phyloP scores from a whole-genome alignment of 106 monocot genomes.

The Gastrodia elata region DNA sequence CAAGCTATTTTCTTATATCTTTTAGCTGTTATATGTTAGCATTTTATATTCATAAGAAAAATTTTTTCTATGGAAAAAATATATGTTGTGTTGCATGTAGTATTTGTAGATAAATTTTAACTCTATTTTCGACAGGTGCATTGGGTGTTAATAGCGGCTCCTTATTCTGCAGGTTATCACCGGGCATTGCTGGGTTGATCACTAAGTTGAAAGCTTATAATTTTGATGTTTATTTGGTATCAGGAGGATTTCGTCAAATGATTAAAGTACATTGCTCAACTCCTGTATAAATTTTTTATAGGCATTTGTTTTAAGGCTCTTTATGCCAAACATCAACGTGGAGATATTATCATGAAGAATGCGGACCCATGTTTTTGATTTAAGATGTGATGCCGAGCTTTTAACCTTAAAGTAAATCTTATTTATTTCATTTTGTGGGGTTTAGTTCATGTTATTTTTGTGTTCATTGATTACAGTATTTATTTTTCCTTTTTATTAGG shows the following conservation, averaged over 20 bases:
- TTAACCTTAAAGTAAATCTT: too few species aligned
- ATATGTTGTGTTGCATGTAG: neutral
- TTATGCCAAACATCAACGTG: neutral
- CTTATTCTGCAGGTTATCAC: constrained; percentile 65
- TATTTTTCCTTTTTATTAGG: too few species aligned
- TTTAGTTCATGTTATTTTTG: too few species aligned
- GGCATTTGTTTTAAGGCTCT: neutral
- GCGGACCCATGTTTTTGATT: neutral
- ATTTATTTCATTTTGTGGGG: too few species aligned
- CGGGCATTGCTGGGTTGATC: constrained; percentile 76
- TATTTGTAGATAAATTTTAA: neutral
- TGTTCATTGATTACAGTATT: too few species aligned
- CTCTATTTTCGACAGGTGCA: neutral
- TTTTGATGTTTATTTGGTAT: constrained; percentile 68
- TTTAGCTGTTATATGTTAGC: neutral
- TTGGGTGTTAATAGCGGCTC: neutral
- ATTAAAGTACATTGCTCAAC: constrained; percentile 50
- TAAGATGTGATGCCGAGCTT: too few species aligned
- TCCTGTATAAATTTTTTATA: neutral
- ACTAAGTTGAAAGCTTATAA: constrained; percentile 51
- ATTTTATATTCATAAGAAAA: neutral
- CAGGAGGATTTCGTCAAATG: constrained; percentile 98
- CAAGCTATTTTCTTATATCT: neutral
- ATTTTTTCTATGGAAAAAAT: neutral
- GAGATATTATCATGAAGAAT: neutral